Evolutionary conservation across 2,329 filamentous ascomycete genomes (phyloP).

Genomic region (Ascochyta lentis): DNA sequence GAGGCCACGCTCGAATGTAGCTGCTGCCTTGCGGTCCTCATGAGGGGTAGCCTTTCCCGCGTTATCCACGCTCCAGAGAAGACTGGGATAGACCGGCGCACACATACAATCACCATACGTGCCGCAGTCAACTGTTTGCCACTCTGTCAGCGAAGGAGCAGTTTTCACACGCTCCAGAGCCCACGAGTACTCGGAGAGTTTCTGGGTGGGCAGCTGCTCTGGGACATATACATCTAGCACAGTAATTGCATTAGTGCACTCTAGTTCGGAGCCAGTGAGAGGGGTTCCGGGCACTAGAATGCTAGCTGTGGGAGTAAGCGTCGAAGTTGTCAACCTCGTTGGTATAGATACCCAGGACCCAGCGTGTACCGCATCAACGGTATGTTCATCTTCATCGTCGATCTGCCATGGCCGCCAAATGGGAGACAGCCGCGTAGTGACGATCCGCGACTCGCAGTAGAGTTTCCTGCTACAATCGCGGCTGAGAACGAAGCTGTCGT

Average conservation of each 20-base stretch:
- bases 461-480: conserved; percentile 54
- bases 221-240: conserved; percentile 30
- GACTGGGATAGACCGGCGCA: conserved; percentile 30
- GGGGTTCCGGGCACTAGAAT: conserved; percentile 2
- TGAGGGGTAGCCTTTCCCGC: conserved; percentile 28
- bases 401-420: conserved; percentile 41
- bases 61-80: conserved; percentile 37
- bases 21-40: conserved; percentile 55
- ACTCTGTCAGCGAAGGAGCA: conserved; percentile 27
- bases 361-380: conserved; percentile 10
- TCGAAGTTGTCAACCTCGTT: conserved; percentile 9
- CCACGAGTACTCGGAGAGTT: conserved; percentile 30
- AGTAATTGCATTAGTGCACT: conserved; percentile 28
- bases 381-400: neutral
- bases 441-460: conserved; percentile 55
- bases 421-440: conserved; percentile 55
- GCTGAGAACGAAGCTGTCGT: conserved; percentile 66
- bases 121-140: conserved; percentile 21
- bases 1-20: conserved; percentile 57
- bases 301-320: conserved; percentile 5
- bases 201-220: conserved; percentile 1
- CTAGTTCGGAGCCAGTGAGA: neutral
- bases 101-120: conserved; percentile 26
- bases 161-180: conserved; percentile 24
- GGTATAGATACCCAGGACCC: conserved; percentile 20